Evolutionary conservation across 1,284 basidiomycete genomes (phyloP).

Genomic region (Cryptococcus jaspeensis): DNA sequence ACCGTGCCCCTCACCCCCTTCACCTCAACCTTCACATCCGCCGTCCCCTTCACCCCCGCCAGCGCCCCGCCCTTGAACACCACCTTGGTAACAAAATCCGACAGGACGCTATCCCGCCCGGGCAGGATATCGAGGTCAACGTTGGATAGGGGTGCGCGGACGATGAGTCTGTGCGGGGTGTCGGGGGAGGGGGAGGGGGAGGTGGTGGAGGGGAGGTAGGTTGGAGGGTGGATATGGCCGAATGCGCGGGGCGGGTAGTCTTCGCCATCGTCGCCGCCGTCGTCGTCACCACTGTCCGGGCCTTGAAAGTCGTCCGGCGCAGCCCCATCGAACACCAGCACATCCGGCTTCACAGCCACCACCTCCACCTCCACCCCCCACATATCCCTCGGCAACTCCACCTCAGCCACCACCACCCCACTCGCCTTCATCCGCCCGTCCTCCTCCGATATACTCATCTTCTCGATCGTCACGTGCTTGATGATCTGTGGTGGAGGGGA

Average conservation of each 20-base stretch:
- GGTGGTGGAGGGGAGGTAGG: conserved; percentile 26
- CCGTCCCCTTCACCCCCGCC: conserved; percentile 47
- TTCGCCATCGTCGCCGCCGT: conserved; percentile 8
- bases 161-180: conserved; percentile 29
- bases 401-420: conserved; percentile 44
- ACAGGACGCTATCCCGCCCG: conserved; percentile 41
- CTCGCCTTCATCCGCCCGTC: conserved; percentile 41
- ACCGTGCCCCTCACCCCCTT: conserved; percentile 32
- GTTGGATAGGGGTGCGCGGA: conserved; percentile 42
- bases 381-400: conserved; percentile 41
- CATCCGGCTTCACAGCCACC: conserved; percentile 42
- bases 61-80: conserved; percentile 49
- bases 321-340: conserved; percentile 47
- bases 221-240: conserved; percentile 33
- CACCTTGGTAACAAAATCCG: conserved; percentile 49
- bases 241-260: conserved; percentile 26
- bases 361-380: conserved; percentile 36
- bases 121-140: conserved; percentile 45
- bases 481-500: conserved; percentile 44
- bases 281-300: conserved; percentile 6
- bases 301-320: conserved; percentile 21
- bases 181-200: conserved; percentile 20
- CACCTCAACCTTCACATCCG: conserved; percentile 35
- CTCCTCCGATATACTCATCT: conserved; percentile 43
- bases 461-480: conserved; percentile 45